Percentiles rank a stretch among this genome's conserved stretches.
phyloP scores from a whole-genome alignment of 257 asterid species.

The Jasminum sambac region DNA sequence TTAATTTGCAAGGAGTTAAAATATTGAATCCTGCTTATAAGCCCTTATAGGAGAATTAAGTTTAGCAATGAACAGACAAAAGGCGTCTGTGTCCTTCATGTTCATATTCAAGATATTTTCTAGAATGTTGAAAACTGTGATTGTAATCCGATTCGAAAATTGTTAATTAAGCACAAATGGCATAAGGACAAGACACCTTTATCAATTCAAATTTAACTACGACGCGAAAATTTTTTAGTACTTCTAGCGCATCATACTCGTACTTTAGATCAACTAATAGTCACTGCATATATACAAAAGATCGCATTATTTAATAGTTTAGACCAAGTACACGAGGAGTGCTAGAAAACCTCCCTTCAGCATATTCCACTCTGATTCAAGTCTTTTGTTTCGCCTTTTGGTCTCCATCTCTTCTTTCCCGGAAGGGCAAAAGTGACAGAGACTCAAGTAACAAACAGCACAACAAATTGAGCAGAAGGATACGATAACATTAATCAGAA shows the following conservation, averaged over 20 bases:
- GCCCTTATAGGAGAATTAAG: neutral
- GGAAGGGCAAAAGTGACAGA: too few species aligned
- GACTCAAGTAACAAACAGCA: neutral
- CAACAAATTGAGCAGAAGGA: neutral
- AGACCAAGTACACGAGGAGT: too few species aligned
- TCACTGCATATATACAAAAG: too few species aligned
- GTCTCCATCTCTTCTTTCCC: too few species aligned
- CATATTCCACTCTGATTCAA: too few species aligned
- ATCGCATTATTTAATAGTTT: too few species aligned
- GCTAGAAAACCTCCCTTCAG: too few species aligned
- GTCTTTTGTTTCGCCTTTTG: too few species aligned
- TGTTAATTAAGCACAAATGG: neutral
- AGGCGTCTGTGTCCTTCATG: neutral
- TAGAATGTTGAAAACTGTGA: neutral
- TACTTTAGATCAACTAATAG: too few species aligned
- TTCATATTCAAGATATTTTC: neutral
- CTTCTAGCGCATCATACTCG: too few species aligned
- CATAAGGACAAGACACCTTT: neutral
- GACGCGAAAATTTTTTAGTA: neutral
- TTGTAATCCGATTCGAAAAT: neutral
- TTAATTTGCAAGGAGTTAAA: too few species aligned
- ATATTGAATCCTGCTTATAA: too few species aligned
- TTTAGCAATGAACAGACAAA: neutral
- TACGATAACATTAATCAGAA: neutral
- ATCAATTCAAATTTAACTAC: neutral